Conservation (phyloP, 345 rosid species). For the Citrus sp. region DNA sequence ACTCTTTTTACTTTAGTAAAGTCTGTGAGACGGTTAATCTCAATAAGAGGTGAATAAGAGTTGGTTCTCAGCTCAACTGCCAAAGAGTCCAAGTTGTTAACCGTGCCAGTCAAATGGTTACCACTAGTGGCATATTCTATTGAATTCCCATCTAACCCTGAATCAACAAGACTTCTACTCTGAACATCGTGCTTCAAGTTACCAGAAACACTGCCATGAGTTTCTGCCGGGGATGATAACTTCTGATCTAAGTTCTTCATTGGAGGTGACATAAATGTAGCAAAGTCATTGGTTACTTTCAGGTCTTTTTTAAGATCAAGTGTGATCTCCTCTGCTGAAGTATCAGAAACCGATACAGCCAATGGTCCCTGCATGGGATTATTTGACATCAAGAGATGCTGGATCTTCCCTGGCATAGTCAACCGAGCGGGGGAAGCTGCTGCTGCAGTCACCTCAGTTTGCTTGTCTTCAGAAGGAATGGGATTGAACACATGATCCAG, state of each 20-base stretch:
- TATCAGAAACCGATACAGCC: constrained; percentile 16
- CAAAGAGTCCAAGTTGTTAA: constrained; percentile 24
- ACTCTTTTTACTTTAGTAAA: constrained; percentile 25
- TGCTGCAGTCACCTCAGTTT: constrained; percentile 15
- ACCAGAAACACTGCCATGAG: constrained; percentile 16
- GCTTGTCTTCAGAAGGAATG: constrained; percentile 26
- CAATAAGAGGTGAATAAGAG: constrained; percentile 23
- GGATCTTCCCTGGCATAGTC: constrained; percentile 16
- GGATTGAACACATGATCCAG: constrained; percentile 7
- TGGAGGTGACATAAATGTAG: constrained; percentile 31
- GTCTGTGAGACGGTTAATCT: constrained; percentile 26
- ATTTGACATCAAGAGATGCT: constrained; percentile 20
- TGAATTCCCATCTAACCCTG: constrained; percentile 25
- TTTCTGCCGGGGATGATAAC: constrained; percentile 24
- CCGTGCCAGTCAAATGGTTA: constrained; percentile 18
- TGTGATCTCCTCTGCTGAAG: constrained; percentile 16
- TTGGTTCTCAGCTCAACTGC: constrained; percentile 20
- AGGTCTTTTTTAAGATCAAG: constrained; percentile 17
- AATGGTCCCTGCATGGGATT: constrained; percentile 6
- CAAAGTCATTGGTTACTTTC: constrained; percentile 15
- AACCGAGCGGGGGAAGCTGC: constrained; percentile 25
- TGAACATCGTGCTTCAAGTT: constrained; percentile 32
- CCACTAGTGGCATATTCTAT: constrained; percentile 17
- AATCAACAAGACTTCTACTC: constrained; percentile 15
- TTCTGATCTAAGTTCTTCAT: constrained; percentile 32